These are phyloP conservation scores for Cucurbita pepo DNA, from an alignment of 306 rosid genomes.

Conservation along the genomic window DNA sequence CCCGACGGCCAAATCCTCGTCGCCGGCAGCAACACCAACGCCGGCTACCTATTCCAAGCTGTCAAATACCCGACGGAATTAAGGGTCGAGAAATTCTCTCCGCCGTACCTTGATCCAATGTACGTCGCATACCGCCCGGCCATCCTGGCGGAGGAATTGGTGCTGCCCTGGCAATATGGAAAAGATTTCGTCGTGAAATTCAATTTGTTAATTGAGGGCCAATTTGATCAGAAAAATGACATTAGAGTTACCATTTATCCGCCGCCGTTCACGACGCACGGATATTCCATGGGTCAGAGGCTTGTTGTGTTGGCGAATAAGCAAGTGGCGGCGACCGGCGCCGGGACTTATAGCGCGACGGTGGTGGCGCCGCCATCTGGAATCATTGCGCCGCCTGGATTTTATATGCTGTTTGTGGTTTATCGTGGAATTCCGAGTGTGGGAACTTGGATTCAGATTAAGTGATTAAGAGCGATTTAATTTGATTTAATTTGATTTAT, in stretches of 20 bases:
- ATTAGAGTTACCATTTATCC: conserved; percentile 43
- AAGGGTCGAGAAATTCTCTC: conserved; percentile 48
- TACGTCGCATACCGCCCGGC: conserved; percentile 15
- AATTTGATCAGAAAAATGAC: conserved; percentile 7
- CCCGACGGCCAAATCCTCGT: conserved; percentile 54
- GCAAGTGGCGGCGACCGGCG: neutral
- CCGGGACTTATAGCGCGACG: neutral
- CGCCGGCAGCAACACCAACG: conserved; percentile 71
- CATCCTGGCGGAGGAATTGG: neutral
- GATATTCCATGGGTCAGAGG: conserved; percentile 67
- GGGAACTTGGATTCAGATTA: conserved; percentile 47
- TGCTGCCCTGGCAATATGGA: conserved; percentile 7
- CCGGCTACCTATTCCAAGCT: conserved; percentile 18
- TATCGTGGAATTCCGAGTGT: conserved; percentile 65
- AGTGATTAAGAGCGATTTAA: neutral
- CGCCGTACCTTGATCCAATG: conserved; percentile 44
- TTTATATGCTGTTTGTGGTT: conserved; percentile 48
- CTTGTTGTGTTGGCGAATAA: conserved; percentile 16
- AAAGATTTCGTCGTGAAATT: conserved; percentile 7
- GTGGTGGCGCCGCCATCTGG: conserved; percentile 28
- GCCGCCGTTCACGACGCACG: conserved; percentile 91
- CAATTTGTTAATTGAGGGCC: neutral
- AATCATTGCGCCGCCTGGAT: conserved; percentile 57
- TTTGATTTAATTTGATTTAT: no score
- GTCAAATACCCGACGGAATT: conserved; percentile 60